Base-by-base conservation (phyloP, 768 basidiomycete genomes). In the Rubroboletus satanas region DNA sequence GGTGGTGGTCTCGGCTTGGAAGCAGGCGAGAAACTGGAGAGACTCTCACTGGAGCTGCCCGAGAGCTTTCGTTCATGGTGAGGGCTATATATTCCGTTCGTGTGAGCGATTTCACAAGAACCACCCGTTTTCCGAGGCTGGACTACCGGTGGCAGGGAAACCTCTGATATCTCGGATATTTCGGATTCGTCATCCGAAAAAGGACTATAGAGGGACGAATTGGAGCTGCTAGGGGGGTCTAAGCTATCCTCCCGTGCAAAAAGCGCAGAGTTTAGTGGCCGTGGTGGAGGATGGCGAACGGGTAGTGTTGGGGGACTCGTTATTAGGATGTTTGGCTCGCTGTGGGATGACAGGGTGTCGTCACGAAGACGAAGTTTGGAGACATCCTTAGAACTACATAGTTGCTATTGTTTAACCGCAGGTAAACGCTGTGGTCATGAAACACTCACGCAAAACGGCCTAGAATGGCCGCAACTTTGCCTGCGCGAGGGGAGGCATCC, bases 401-500 rank as follows among this genome's bases (percentile, higher is more conserved):
- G 14, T n/a, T 3, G 31, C 14, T 18, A n/a, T 46, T 21, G 15
- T 23, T 48, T 9, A 37, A n/a, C 17, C 1, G 35, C 4, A 14
- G 5, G 2, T 26, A 28, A 39, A 37, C 29, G 14, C 5, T 3
- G 38, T 0, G 6, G 14, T 29, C 14, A 9, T 5, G 39, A 4
- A 15, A 53, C 9, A 61, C 65, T 54, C 45, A 70, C 67, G 55
- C 21, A 26, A 65, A 66, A 35, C 74, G 73, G 55, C 57, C 73
- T 36, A 75, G 73, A 35, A 77, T 64, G 2, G 77, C 70, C 18
- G 78, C 67, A 6, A 80, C 73, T 18, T 68, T 70, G 17, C 65
- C 48, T 42, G 37, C 12, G 11, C 57, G 51, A 29, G 60, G 52
- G 4, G 63, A 56, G 23, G 38, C 26, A 39, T 57, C 56, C 11